These are phyloP conservation scores for Arabidopsis lyrata DNA, from an alignment of 441 rosid genomes.

Conservation along the genomic window DNA sequence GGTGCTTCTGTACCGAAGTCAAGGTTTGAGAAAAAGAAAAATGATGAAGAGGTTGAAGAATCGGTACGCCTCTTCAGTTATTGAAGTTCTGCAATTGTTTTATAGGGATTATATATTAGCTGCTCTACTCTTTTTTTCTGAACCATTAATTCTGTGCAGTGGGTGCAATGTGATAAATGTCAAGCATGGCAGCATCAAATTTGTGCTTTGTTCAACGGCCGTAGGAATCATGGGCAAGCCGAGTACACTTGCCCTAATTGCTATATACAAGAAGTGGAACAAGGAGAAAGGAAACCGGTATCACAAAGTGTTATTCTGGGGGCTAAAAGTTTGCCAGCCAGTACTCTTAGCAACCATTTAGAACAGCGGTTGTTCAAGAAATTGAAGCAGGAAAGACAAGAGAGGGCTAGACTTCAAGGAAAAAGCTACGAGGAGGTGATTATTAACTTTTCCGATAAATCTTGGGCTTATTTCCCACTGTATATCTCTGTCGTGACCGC, in stretches of 20 bases:
- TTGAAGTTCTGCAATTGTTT: constrained; percentile 16
- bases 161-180: constrained; percentile 99
- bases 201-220: constrained; percentile 94
- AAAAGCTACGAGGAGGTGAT: constrained; percentile 94
- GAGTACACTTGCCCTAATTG: constrained; percentile 99
- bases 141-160: constrained; percentile 60
- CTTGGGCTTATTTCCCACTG: constrained; percentile 11
- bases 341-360: constrained; percentile 94
- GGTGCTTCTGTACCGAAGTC: constrained; percentile 75
- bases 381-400: constrained; percentile 83
- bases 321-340: constrained; percentile 94
- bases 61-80: constrained; percentile 63
- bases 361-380: constrained; percentile 84
- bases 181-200: constrained; percentile 99
- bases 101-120: background rate
- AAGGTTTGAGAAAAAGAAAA: constrained; percentile 96
- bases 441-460: background rate
- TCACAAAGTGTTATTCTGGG: constrained; percentile 98
- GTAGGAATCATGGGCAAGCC: constrained; percentile 98
- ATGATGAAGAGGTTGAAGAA: constrained; percentile 99
- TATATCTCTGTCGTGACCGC: constrained; percentile 2
- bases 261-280: constrained; percentile 86
- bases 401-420: constrained; percentile 87
- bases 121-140: constrained; percentile 34
- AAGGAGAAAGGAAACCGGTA: constrained; percentile 90